These are phyloP conservation scores for Orbilia quercus DNA, from an alignment of 2,329 filamentous ascomycete species.

Conservation along the genomic window DNA sequence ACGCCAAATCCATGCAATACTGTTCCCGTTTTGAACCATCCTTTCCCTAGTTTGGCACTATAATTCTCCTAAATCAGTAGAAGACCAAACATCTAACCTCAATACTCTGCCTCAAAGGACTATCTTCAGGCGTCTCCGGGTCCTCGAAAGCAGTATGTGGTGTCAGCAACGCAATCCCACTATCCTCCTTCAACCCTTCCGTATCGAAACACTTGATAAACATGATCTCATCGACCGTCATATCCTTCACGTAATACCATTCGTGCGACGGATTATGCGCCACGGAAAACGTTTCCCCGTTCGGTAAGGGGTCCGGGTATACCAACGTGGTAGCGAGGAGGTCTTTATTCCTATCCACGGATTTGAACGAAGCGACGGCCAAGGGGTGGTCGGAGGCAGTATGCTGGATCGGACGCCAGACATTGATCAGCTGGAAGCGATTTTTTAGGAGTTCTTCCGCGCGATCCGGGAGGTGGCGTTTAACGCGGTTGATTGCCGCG, in stretches of 20 bases:
- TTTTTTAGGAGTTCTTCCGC: conserved; percentile 70
- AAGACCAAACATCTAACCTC: conserved; percentile 82
- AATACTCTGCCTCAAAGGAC: conserved; percentile 83
- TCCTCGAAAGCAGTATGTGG: conserved; percentile 85
- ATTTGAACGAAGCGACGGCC: conserved; percentile 74
- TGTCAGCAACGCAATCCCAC: conserved; percentile 57
- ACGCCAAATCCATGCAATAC: conserved; percentile 24
- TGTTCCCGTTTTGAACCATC: not conserved
- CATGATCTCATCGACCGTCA: conserved; percentile 77
- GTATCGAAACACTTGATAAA: conserved; percentile 83
- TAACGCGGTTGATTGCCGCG: conserved; percentile 72
- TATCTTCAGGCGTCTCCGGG: conserved; percentile 75
- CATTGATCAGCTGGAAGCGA: conserved; percentile 76
- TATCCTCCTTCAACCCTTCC: conserved; percentile 46
- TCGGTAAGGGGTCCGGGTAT: conserved; percentile 71
- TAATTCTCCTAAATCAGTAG: conserved; percentile 12
- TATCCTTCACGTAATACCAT: conserved; percentile 85
- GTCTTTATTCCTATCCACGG: conserved; percentile 68
- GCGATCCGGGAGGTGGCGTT: conserved; percentile 69
- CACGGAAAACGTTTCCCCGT: conserved; percentile 78
- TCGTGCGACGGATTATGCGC: conserved; percentile 71
- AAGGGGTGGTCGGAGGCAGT: conserved; percentile 76
- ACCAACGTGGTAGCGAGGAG: conserved; percentile 72
- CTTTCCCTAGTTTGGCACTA: not conserved
- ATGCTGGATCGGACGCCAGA: conserved; percentile 75